Evolutionary conservation across 371 early-diverging fungal genomes (phyloP).

Genomic region (Apophysomyces variabilis): DNA sequence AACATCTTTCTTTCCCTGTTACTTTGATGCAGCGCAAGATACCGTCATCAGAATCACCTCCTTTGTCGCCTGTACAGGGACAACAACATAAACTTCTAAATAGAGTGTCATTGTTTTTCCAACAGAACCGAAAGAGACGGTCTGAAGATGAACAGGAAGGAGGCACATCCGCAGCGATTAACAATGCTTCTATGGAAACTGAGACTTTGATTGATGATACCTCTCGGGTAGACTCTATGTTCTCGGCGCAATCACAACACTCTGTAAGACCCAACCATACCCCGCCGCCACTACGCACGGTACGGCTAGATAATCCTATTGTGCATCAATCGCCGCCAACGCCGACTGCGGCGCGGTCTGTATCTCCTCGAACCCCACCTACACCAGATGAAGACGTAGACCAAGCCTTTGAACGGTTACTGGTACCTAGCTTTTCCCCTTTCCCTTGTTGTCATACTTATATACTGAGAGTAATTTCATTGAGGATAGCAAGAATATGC

Average conservation of each 20-base stretch:
- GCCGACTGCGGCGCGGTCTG: slow-evolving; percentile 9
- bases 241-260: slow-evolving; percentile 39
- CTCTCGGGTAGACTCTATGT: slow-evolving; percentile 40
- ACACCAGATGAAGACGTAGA: slow-evolving; percentile 37
- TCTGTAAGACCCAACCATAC: slow-evolving; percentile 33
- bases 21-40: slow-evolving; percentile 6
- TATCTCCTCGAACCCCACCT: slow-evolving; percentile 12
- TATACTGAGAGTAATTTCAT: neutral
- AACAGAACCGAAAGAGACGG: slow-evolving; percentile 15
- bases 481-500: slow-evolving; percentile 45
- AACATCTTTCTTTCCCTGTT: slow-evolving; percentile 3
- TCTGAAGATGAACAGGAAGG: slow-evolving; percentile 7
- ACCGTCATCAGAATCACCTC: slow-evolving; percentile 3
- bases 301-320: slow-evolving; percentile 35
- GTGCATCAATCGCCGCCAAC: slow-evolving; percentile 25
- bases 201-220: slow-evolving; percentile 13
- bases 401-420: slow-evolving; percentile 44
- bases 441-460: too few relatives aligned
- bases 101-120: slow-evolving; percentile 28
- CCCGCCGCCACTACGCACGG: slow-evolving; percentile 39
- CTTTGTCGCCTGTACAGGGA: slow-evolving; percentile 12
- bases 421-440: slow-evolving; percentile 26
- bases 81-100: slow-evolving; percentile 24
- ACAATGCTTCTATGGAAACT: slow-evolving; percentile 2
- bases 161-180: neutral